Conservation (phyloP, 495 filamentous ascomycete genomes). For the Penicillium lividum region DNA sequence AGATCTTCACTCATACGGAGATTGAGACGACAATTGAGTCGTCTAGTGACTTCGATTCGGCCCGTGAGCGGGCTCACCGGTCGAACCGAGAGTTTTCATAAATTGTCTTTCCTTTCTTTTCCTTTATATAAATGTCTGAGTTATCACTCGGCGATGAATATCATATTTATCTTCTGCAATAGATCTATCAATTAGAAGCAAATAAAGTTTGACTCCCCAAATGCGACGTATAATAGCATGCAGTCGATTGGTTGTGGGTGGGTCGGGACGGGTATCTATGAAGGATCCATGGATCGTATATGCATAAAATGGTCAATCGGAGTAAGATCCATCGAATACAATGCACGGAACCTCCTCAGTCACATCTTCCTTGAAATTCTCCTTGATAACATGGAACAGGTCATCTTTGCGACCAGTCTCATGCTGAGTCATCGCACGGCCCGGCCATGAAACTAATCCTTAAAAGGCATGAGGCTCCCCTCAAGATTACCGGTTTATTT, state of each 20-base stretch:
- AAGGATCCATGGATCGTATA: constrained; percentile 3
- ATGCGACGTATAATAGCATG: too few relatives aligned
- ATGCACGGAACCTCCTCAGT: neutral
- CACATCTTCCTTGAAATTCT: constrained; percentile 1
- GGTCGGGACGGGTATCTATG: neutral
- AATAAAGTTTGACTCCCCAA: too few relatives aligned
- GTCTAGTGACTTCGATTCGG: constrained; percentile 17
- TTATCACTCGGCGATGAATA: neutral
- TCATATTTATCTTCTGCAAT: neutral
- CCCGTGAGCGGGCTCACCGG: constrained; percentile 21
- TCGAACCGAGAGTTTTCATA: constrained; percentile 13
- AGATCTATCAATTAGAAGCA: neutral
- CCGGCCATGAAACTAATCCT: constrained; percentile 4
- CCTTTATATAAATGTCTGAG: neutral
- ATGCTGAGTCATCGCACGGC: constrained; percentile 7
- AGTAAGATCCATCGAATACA: constrained; percentile 1
- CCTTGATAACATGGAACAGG: constrained; percentile 4
- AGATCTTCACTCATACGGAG: constrained; percentile 40
- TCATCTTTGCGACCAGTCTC: constrained; percentile 10
- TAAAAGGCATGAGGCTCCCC: constrained; percentile 13
- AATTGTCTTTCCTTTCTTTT: neutral
- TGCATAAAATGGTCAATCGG: neutral
- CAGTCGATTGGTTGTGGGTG: neutral
- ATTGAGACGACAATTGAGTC: constrained; percentile 41
- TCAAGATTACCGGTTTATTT: neutral